These are phyloP conservation scores for Boehmeria nivea DNA, from an alignment of 306 rosid species.

Conservation along the genomic window DNA sequence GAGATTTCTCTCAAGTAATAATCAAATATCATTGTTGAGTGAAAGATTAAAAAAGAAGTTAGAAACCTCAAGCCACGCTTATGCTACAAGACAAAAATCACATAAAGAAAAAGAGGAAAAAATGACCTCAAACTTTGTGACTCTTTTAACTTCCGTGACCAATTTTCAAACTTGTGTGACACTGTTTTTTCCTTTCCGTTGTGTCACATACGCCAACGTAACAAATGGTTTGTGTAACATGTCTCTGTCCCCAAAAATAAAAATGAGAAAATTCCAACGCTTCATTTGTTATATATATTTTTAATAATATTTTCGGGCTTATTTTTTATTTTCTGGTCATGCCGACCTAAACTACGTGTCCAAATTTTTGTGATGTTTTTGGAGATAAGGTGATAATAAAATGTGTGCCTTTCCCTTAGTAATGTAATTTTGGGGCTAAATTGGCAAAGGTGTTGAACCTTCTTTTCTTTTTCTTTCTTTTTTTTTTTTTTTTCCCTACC, in stretches of 20 bases:
- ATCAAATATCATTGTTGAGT: not conserved
- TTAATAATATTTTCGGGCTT: not conserved
- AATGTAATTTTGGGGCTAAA: not conserved
- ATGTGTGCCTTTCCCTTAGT: not conserved
- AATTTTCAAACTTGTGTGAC: constrained; percentile 6
- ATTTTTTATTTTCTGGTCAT: not conserved
- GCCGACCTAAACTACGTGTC: constrained; percentile 6
- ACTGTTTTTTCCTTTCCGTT: no score
- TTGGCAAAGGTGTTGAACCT: no score
- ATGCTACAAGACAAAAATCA: constrained; percentile 5
- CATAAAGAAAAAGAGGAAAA: not conserved
- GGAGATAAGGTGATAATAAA: not conserved
- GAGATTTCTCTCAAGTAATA: not conserved
- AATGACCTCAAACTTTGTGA: constrained; percentile 1
- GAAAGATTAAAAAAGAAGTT: no score
- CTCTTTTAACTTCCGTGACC: not conserved
- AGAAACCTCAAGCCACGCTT: not conserved
- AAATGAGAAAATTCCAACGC: no score
- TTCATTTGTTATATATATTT: not conserved
- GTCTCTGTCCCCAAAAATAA: no score
- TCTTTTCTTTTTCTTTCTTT: no score
- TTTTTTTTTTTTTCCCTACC: not conserved
- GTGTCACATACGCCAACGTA: not conserved
- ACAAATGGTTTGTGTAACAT: not conserved
- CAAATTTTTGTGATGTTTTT: not conserved